Conservation (phyloP, 768 basidiomycete species). For the Tricholoma flavovirens region DNA sequence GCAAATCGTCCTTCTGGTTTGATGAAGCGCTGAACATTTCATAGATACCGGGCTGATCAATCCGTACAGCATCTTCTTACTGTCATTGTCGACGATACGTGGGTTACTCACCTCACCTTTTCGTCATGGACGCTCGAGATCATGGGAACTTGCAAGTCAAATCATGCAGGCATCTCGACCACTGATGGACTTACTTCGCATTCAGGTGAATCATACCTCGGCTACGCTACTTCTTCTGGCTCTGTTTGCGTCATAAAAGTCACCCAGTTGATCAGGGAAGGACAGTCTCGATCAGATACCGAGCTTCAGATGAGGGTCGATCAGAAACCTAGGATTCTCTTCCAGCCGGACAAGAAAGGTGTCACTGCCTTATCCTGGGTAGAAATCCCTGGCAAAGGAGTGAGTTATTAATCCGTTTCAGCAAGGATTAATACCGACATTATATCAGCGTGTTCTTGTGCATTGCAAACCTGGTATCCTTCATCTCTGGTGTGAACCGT, state of each 20-base stretch:
- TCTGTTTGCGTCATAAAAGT: constrained; percentile 50
- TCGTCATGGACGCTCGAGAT: constrained; percentile 44
- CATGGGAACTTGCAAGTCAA: constrained; percentile 37
- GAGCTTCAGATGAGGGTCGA: constrained; percentile 24
- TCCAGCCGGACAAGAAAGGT: constrained; percentile 34
- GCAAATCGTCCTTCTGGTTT: neutral
- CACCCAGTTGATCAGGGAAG: constrained; percentile 34
- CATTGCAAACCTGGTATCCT: constrained; percentile 56
- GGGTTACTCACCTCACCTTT: constrained; percentile 61
- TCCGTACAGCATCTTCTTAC: constrained; percentile 30
- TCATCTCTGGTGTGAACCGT: constrained; percentile 45
- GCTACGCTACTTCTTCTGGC: constrained; percentile 57
- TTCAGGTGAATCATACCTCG: constrained; percentile 52
- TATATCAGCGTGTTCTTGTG: constrained; percentile 47
- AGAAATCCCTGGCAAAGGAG: constrained; percentile 29
- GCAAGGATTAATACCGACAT: neutral
- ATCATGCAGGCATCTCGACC: neutral
- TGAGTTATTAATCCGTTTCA: constrained; percentile 22
- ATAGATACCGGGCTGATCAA: constrained; percentile 21
- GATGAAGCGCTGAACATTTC: neutral
- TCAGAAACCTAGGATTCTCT: constrained; percentile 17
- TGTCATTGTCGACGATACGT: constrained; percentile 44
- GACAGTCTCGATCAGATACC: neutral
- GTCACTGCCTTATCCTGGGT: constrained; percentile 59
- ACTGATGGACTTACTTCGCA: neutral